A percentile compares a stretch with the other conserved stretches of the same genome.
Evolutionary conservation across 202 grass and related monocot genomes (phyloP).

Genomic region (Brachypodium distachyon): DNA sequence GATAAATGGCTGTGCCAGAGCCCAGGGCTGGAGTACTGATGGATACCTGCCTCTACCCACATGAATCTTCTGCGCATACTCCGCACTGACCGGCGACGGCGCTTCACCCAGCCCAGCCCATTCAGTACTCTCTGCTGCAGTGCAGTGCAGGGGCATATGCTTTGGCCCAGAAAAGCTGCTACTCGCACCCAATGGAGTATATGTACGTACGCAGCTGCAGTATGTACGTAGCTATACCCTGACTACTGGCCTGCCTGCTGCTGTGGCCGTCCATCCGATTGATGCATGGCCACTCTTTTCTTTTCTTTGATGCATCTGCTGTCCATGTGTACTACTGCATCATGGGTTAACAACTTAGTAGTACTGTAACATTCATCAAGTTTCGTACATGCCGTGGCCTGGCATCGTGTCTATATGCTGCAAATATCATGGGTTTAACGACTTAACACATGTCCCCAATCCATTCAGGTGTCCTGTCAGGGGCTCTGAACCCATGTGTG

Average conservation of each 20-base stretch:
- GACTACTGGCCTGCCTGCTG: background rate
- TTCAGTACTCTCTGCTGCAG: too few species aligned
- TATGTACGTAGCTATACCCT: too few species aligned
- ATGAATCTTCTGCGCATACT: conserved; percentile 51
- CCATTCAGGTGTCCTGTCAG: too few species aligned
- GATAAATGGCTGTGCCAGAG: conserved; percentile 3
- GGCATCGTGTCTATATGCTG: too few species aligned
- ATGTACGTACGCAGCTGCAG: background rate
- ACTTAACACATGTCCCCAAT: too few species aligned
- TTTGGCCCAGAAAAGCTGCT: too few species aligned
- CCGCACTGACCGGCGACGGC: background rate
- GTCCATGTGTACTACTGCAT: background rate
- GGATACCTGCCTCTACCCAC: conserved; percentile 6
- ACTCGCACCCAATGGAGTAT: too few species aligned
- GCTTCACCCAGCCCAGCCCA: too few species aligned
- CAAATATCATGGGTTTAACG: too few species aligned
- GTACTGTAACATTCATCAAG: background rate
- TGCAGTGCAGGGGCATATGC: background rate
- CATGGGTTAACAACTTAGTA: too few species aligned
- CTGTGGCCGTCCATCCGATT: conserved; percentile 1
- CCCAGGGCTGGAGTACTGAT: background rate
- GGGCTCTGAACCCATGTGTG: too few species aligned
- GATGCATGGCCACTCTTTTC: conserved; percentile 6
- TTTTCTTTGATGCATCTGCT: background rate
- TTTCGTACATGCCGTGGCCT: background rate